phyloP scores from a whole-genome alignment of 768 basidiomycete species.

The Russula vinacea region DNA sequence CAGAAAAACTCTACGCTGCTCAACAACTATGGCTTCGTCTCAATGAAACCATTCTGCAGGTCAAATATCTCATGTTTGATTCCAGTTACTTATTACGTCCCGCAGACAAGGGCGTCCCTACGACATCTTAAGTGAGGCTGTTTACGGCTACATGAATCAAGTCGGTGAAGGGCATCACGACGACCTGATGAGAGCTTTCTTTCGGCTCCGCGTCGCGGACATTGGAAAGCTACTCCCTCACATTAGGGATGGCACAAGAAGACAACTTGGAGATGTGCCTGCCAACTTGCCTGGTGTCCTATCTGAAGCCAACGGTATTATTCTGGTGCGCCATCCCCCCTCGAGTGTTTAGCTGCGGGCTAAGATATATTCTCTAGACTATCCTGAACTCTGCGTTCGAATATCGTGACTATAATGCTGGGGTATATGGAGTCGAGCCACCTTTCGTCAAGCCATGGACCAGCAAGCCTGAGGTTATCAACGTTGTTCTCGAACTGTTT shows the following conservation, averaged over 20 bases:
- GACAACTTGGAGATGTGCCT: constrained; percentile 44
- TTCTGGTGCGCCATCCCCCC: constrained; percentile 50
- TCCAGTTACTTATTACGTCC: neutral
- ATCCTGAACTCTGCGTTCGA: constrained; percentile 69
- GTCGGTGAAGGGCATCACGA: constrained; percentile 55
- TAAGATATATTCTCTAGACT: constrained; percentile 44
- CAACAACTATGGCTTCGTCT: constrained; percentile 78
- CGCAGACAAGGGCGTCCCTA: constrained; percentile 53
- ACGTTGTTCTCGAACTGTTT: constrained; percentile 69
- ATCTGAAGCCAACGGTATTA: constrained; percentile 64
- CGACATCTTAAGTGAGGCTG: constrained; percentile 66
- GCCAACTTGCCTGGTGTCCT: constrained; percentile 47
- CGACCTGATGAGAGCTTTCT: constrained; percentile 81
- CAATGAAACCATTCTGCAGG: constrained; percentile 64
- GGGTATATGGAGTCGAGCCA: constrained; percentile 73
- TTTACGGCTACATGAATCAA: constrained; percentile 65
- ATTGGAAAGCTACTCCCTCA: constrained; percentile 66
- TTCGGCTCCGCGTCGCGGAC: constrained; percentile 63
- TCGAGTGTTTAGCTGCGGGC: neutral
- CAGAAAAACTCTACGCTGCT: constrained; percentile 81
- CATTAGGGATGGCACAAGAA: constrained; percentile 49
- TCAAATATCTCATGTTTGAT: constrained; percentile 8
- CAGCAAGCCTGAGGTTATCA: constrained; percentile 62
- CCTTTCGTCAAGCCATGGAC: constrained; percentile 83
- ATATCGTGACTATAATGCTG: constrained; percentile 67